Conservation (phyloP, 352 stramenopile genomes). For the Peronospora belbahrii region DNA sequence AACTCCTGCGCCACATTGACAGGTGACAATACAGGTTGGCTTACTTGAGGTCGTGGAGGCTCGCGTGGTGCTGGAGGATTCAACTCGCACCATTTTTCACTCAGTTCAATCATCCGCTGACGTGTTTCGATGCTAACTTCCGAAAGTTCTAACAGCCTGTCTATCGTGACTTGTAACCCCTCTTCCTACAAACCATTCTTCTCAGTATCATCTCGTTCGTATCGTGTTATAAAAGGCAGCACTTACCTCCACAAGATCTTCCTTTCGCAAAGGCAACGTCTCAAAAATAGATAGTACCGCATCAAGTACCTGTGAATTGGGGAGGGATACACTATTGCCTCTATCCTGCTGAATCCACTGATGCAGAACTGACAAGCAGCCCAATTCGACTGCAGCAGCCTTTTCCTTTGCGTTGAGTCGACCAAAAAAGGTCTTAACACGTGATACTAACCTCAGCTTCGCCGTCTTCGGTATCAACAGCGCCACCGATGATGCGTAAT, state of each 20-base stretch:
- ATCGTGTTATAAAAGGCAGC: neutral
- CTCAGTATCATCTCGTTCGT: neutral
- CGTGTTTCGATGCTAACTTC: constrained; percentile 30
- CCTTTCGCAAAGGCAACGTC: constrained; percentile 48
- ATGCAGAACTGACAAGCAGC: constrained; percentile 45
- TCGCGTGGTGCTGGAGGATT: constrained; percentile 28
- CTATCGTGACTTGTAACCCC: constrained; percentile 27
- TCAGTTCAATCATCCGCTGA: constrained; percentile 32
- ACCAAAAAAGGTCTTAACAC: constrained; percentile 65
- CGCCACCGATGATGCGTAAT: constrained; percentile 70
- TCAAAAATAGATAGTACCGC: constrained; percentile 43
- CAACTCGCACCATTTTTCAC: constrained; percentile 34
- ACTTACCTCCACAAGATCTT: constrained; percentile 56
- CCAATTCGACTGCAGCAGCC: constrained; percentile 44
- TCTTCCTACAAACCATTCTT: constrained; percentile 19
- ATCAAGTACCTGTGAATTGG: constrained; percentile 65
- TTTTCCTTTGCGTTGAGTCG: constrained; percentile 51
- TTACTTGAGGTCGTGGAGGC: constrained; percentile 5
- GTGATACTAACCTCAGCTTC: constrained; percentile 58
- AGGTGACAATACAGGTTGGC: constrained; percentile 9
- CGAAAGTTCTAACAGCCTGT: constrained; percentile 26
- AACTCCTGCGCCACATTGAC: constrained; percentile 15
- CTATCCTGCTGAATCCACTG: constrained; percentile 41
- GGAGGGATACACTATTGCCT: constrained; percentile 1
- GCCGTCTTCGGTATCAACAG: constrained; percentile 71